A percentile compares a stretch with the other conserved stretches of the same genome.
Evolutionary conservation across 208 protist genomes (phyloP).

Genomic region (Lotmaria passim): DNA sequence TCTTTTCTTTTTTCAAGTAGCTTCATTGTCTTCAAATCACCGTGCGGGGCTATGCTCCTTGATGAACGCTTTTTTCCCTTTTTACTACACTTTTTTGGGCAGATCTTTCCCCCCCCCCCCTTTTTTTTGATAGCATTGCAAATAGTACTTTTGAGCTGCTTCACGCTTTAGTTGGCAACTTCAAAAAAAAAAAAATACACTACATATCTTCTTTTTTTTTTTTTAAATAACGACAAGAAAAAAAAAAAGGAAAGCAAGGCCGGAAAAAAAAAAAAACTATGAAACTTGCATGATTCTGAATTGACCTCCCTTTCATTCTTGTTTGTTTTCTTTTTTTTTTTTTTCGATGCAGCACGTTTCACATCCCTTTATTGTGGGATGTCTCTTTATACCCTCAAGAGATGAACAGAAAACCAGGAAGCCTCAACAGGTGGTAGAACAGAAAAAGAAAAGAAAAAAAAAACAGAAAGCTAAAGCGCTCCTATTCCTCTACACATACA

Average conservation of each 20-base stretch:
- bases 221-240: not conserved
- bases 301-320: not conserved
- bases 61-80: not conserved
- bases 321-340: not conserved
- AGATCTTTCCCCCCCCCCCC: no score
- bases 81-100: no score
- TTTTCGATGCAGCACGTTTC: not conserved
- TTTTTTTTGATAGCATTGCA: not conserved
- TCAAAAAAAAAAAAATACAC: not conserved
- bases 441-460: conserved; percentile 13
- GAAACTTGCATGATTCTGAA: not conserved
- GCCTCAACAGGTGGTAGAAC: not conserved
- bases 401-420: no score
- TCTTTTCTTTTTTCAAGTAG: no score
- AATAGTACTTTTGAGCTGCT: no score
- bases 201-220: not conserved
- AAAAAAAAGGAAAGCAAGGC: not conserved
- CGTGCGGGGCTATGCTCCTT: no score
- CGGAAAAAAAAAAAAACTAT: no score
- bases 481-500: not conserved
- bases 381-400: no score
- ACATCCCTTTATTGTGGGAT: not conserved
- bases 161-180: not conserved
- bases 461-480: not conserved
- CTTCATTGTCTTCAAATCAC: no score